Evolutionary conservation across 139 green algal species (phyloP), one percentile per base, ranked within the genome.

Genomic region (Coelastrella sp.): DNA sequence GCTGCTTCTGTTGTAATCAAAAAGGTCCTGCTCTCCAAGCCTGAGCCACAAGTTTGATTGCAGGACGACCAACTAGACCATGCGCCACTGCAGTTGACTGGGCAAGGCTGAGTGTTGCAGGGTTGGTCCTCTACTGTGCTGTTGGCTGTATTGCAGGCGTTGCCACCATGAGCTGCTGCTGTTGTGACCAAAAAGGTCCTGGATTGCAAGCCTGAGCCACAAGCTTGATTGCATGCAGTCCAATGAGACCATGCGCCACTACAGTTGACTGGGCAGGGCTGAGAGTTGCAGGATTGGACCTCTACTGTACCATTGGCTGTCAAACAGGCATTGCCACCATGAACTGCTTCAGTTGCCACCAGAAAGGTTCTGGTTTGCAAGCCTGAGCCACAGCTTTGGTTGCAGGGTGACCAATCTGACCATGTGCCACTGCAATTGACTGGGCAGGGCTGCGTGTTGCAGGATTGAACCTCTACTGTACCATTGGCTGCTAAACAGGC

Each of bases 41-140:
- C 64, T 48, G 30, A 45, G 64, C 64, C 40, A 23, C 64, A 48
- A 7, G 32, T 48, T 15, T 23, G 37, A 13, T 37, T 38, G 25
- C 40, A 32, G 35, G 6, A 25, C 11, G 35, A 9, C 3, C 64
- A 37, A 30, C 21, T 38, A 30, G 64, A 32, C 35, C 35, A 74
- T 1, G 7, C 45, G 64, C 64, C 64, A 32, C 8, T 34, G 9
- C 64, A 74, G 19, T 74, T 17, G 0, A 74, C 35, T 0, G 35
- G 32, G 19, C 64, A 74, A 32, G 64, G 32, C 32, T 38, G 37
- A 34, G 64, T 74, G 32, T 74, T 74, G 64, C 64, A 74, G 64
- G 32, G 13, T 2, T 74, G n/a, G n/a, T n/a, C n/a, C n/a, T n/a
- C n/a, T n/a, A 48, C 68, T 57, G 64, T 43, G 64, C n/a, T 21